Base-by-base conservation (phyloP, 2,329 filamentous ascomycete genomes). In the Fusarium sp. region DNA sequence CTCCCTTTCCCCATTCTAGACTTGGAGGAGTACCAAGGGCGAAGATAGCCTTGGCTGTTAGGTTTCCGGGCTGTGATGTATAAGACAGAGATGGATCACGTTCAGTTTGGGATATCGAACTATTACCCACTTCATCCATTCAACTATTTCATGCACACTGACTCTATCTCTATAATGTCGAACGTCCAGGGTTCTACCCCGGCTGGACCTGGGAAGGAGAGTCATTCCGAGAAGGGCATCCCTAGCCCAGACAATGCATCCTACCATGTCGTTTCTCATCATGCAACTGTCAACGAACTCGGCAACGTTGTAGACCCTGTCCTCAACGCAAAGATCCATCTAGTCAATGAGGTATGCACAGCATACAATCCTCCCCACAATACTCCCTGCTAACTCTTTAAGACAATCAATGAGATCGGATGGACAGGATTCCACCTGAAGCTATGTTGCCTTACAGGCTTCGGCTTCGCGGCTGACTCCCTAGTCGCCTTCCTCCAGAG, bases 381-480 rank as follows among this genome's bases (percentile, higher is more conserved):
- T 7, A 4, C 0, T 0, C 1, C 4, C 21, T 42, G 4, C 34
- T 59, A 11, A 60, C 21, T 4, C 7, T 2, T 13, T 0, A 1
- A 66, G 84, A 81, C 81, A 3, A 85, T 85, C 63, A 87, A 89
- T 71, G 84, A 89, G 70, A 88, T 90, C 64, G 88, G 88, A 14
- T 88, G 87, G 83, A 90, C 88, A 0, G 77, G 78, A 1, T 89
- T 86, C 71, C 88, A 90, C 68, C 81, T 82, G 75, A 89, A 89
- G 75, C 79, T 90, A 1, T 89, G 89, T 77, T 85, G 86, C 70
- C 80, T 90, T 48, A 89, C 89, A 69, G 88, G 88, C 9, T 89
- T 89, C 67, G 87, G 61, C 1, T 68, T 64, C n/a, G 64, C 65
- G 1, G 65, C 55, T 73, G 72, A 54, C 8, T 68, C 65, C 2